These are phyloP conservation scores for Aspergillus sergii DNA, from an alignment of 2,329 filamentous ascomycete genomes.

Conservation along the genomic window DNA sequence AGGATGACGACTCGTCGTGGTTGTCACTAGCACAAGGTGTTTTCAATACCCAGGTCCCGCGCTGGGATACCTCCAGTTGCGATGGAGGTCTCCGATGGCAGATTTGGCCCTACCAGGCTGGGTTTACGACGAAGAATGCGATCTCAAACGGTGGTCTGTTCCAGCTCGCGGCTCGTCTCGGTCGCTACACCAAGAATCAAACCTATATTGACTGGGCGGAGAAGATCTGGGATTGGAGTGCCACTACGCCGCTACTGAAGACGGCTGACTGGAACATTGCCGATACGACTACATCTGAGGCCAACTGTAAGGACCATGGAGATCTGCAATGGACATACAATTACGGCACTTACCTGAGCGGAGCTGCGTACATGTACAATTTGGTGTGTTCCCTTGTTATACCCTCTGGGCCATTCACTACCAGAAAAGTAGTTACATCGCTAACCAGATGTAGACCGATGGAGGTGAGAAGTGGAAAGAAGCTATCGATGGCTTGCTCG, in stretches of 20 bases:
- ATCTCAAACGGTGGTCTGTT: constrained; percentile 62
- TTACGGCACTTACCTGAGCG: constrained; percentile 58
- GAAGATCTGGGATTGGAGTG: constrained; percentile 64
- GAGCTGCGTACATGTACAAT: constrained; percentile 62
- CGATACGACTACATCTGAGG: constrained; percentile 54
- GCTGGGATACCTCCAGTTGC: constrained; percentile 71
- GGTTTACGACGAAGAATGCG: constrained; percentile 62
- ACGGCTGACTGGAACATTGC: constrained; percentile 57
- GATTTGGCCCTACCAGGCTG: constrained; percentile 75
- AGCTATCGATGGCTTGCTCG: constrained; percentile 60
- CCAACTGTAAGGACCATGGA: constrained; percentile 54
- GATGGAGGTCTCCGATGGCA: constrained; percentile 82
- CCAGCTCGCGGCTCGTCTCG: constrained; percentile 66
- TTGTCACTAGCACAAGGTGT: constrained; percentile 75
- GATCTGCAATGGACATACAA: constrained; percentile 63
- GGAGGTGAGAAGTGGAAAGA: constrained; percentile 57
- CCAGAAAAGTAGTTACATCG: constrained; percentile 13
- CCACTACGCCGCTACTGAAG: constrained; percentile 54
- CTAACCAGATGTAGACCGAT: constrained; percentile 37
- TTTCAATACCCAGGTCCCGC: constrained; percentile 73
- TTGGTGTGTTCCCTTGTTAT: constrained; percentile 36
- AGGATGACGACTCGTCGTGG: constrained; percentile 70
- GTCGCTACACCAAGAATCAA: constrained; percentile 74
- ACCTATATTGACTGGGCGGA: constrained; percentile 81
- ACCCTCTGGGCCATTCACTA: background rate